Evolutionary conservation across 2,329 filamentous ascomycete species (phyloP).

Genomic region (Neofusicoccum sp.): DNA sequence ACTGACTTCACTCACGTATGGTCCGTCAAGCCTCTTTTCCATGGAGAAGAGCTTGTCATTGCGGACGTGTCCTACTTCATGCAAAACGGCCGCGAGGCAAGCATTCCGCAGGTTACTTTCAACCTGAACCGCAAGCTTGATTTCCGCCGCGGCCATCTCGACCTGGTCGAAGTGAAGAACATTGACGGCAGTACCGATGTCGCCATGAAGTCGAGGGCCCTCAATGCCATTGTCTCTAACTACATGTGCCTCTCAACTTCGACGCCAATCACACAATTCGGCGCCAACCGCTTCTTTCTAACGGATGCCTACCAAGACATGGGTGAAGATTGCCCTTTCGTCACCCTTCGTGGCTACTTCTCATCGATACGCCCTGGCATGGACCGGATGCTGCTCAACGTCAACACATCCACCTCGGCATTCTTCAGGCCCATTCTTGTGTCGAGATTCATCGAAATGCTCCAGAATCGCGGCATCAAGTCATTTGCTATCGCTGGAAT

Average conservation of each 20-base stretch:
- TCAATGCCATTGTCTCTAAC: constrained; percentile 3
- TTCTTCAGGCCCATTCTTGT: constrained; percentile 20
- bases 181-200: neutral
- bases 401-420: constrained; percentile 21
- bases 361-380: constrained; percentile 21
- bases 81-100: neutral
- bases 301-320: constrained; percentile 19
- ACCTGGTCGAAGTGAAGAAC: neutral
- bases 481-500: neutral
- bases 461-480: neutral
- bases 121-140: neutral
- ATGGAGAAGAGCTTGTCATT: neutral
- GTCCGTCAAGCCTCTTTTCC: neutral
- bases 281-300: constrained; percentile 25
- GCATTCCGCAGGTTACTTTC: neutral
- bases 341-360: constrained; percentile 21
- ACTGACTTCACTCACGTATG: neutral
- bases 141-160: neutral
- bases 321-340: neutral
- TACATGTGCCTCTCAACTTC: neutral
- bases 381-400: constrained; percentile 21
- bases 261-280: neutral
- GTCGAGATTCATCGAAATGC: neutral
- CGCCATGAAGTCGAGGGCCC: neutral
- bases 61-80: neutral